Base-by-base conservation (phyloP, 257 asterid genomes). In the Primulina huaijiensis region DNA sequence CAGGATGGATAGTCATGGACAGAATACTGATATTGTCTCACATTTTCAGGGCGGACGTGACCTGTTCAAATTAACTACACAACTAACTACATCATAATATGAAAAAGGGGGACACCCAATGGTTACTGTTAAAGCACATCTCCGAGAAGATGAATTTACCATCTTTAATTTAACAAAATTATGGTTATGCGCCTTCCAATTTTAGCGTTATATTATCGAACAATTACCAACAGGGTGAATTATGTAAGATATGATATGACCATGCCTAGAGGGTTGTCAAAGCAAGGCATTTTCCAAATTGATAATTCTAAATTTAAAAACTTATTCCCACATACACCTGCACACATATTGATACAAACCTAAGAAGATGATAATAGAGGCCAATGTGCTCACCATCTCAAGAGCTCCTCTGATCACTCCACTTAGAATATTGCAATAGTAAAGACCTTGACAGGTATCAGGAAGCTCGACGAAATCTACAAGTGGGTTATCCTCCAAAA, bases 381-480 rank as follows among this genome's bases (percentile, higher is more conserved):
- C 61, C 57, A 53, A 43, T 40, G 74, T 75, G 69, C 92, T 85
- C 72, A 94, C 99, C 99, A 91, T 94, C 86, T 94, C 97, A 62
- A 94, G 82, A 59, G 99, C 95, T 76, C 99, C 99, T 71, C 90
- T 79, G 77, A 94, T 78, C 65, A 94, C 97, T 72, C 97, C 99
- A 79, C 97, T 91, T 59, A 94, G 73, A 72, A 94, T 84, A 77
- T 94, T 94, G 91, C 99, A 91, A 43, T 94, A 94, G 61, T 84
- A 78, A 72, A 94, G 90, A 74, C 99, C 97, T 80, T 94, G 99
- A 75, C 97, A 94, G 60, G 91, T 91, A 74, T 91, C 97, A 58
- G 97, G 99, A 74, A 91, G 96, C 85, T 94, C 99, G 66, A 94
- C 97, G 78, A 94, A 94, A 78, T 94, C 99, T 59, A 91, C 97